Base-by-base conservation (phyloP, 2,329 filamentous ascomycete species). In the Ceratocystis huliohia region DNA sequence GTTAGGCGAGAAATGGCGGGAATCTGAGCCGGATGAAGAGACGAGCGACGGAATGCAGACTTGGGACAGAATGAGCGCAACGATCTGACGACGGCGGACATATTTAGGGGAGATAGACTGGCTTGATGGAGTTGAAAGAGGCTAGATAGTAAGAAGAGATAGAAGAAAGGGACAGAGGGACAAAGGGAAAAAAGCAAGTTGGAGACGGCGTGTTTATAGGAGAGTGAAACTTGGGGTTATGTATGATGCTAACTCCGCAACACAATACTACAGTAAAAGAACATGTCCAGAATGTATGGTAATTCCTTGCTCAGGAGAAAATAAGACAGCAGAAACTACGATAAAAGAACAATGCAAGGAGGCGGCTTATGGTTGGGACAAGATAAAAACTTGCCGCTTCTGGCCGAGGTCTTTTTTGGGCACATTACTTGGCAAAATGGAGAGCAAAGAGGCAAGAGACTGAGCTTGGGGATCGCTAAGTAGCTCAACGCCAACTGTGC, bases 71-170 rank as follows among this genome's bases (percentile, higher is more conserved):
- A n/a, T 10, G 56, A 20, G 56, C 56, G 56, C 56, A 59, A n/a
- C 30, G 56, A 59, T 7, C 56, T n/a, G 56, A 59, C 56, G 33
- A 59, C 28, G 10, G 56, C 28, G n/a, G 56, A 59, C 56, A 59
- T 59, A 37, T 59, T 59, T 28, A 3, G 28, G 17, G n/a, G 56
- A 30, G 53, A 56, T 28, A 15, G 28, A n/a, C 3, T 15, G 28
- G 8, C 3, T 15, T n/a, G 13, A 17, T 59, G 28, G 8, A 25
- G 28, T 33, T 41, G 10, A 13, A 15, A 10, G 30, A 6, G 56
- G 4, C 15, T 20, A 37, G 56, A 15, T 17, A 33, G 30, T 20
- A 7, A 8, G 56, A 37, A n/a, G 33, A 59, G 56, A 17, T 8
- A 37, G n/a, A 8, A 37, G 28, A 59, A 20, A 28, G 25, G n/a